Evolutionary conservation across 75 land plant genomes (phyloP), one percentile per base, ranked within the genome.

Genomic region (Pinus taeda): DNA sequence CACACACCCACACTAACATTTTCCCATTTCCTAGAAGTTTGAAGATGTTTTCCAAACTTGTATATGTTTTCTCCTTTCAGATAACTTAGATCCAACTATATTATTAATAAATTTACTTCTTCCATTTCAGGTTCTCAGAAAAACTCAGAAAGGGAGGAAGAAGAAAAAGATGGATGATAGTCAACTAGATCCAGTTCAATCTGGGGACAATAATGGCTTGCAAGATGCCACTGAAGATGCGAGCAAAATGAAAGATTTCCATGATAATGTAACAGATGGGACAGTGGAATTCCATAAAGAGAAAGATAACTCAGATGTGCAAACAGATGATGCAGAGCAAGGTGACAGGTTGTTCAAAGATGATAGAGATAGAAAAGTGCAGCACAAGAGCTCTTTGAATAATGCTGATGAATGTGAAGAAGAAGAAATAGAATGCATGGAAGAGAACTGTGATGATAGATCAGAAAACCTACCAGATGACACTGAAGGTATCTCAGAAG

Each of bases 101-200:
- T 49, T 8, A 49, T 69, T 45, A 69, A 20, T 17, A 15, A 67
- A 69, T 42, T 57, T 77, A 15, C 5, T 21, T 18, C 42, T 20
- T 69, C 20, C 20, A 24, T 57, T 82, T 24, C 85, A 91, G 93
- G 99, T 97, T 58, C 74, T 85, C 29, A 90, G 79, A 79, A 92
- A 94, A 79, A 82, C 88, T 29, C 83, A 91, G 57, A 90, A 77
- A 60, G 58, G 63, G 4, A 88, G 76, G 73, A 85, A 75, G 77
- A 87, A 79, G 71, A 88, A 80, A 58, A 83, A 63, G 49, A 69
- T 73, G 30, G 74, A 15, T 57, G 57, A 13, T 56, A 29, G 55
- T 29, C 57, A 73, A 26, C 17, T 7, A 11, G 58, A 73, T 49
- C 20, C 58, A 5, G 26, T 57, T 7, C 74, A 53, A 15, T 53